These are phyloP conservation scores for Parsonsia alboflavescens DNA, from an alignment of 257 asterid species.

Conservation along the genomic window DNA sequence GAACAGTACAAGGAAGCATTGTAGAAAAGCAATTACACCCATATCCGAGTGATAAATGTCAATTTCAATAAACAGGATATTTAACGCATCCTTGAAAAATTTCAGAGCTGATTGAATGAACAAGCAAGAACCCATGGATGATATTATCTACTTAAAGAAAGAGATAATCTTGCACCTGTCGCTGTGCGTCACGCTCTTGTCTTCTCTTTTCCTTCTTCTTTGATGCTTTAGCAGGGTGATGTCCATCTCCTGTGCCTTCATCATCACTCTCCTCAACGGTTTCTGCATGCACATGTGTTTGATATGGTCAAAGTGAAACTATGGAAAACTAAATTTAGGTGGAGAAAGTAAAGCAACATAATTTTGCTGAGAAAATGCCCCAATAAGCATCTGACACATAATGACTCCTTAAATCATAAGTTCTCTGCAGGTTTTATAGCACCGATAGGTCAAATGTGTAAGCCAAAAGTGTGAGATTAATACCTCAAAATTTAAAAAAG, in stretches of 20 bases:
- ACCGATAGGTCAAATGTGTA: too few species aligned
- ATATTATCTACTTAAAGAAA: not conserved
- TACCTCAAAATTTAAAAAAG: not conserved
- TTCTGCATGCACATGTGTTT: conserved; percentile 38
- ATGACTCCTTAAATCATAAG: not conserved
- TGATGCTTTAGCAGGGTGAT: conserved; percentile 50
- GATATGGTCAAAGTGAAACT: not conserved
- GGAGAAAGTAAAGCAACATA: not conserved
- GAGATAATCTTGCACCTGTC: conserved; percentile 44
- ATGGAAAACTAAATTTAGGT: not conserved
- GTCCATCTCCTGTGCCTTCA: conserved; percentile 65
- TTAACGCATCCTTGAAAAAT: not conserved
- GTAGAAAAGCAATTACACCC: not conserved
- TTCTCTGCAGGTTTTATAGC: not conserved
- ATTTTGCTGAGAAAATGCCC: not conserved
- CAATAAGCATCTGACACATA: not conserved
- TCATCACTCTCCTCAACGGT: conserved; percentile 68
- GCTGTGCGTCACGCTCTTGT: conserved; percentile 90
- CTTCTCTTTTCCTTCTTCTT: conserved; percentile 83
- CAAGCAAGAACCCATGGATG: not conserved
- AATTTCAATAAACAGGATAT: not conserved
- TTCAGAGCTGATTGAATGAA: not conserved
- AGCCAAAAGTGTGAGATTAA: not conserved
- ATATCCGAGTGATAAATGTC: not conserved
- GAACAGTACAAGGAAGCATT: not conserved